phyloP scores from a whole-genome alignment of 1,284 basidiomycete species.

The Butyriboletus appendiculatus region DNA sequence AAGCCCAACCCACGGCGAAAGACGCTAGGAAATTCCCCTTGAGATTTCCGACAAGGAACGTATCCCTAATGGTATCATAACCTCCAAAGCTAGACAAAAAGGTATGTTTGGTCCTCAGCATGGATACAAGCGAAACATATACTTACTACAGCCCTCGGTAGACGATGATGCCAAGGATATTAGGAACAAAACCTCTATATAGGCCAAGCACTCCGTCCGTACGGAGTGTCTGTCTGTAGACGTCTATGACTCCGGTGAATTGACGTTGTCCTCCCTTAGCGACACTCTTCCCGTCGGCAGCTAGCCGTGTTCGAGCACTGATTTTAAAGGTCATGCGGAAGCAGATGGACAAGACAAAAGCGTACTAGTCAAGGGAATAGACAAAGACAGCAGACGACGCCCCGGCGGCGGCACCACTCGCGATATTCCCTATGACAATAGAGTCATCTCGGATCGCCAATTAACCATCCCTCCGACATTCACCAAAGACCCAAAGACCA shows the following conservation, averaged over 20 bases:
- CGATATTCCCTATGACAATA: conserved; percentile 40
- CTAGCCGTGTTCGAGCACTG: conserved; percentile 54
- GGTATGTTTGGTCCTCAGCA: background rate
- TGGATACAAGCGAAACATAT: background rate
- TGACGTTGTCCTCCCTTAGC: conserved; percentile 44
- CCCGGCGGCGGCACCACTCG: conserved; percentile 48
- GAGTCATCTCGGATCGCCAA: background rate
- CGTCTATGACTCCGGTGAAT: conserved; percentile 48
- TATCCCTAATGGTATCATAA: conserved; percentile 56
- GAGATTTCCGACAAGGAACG: conserved; percentile 56
- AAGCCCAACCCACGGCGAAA: conserved; percentile 59
- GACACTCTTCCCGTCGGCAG: conserved; percentile 52
- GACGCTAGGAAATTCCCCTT: conserved; percentile 64
- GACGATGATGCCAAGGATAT: conserved; percentile 60
- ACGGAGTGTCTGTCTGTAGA: conserved; percentile 54
- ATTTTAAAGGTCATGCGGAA: background rate
- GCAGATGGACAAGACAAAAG: background rate
- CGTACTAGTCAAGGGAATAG: conserved; percentile 61
- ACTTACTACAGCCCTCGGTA: conserved; percentile 59
- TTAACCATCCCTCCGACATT: background rate
- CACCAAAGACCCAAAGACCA: conserved; percentile 48
- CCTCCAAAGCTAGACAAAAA: conserved; percentile 39
- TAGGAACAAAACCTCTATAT: conserved; percentile 66
- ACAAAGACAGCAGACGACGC: conserved; percentile 55
- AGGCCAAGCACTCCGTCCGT: conserved; percentile 53